Conservation (phyloP, 2,329 filamentous ascomycete species). For the Microdochium nivale region DNA sequence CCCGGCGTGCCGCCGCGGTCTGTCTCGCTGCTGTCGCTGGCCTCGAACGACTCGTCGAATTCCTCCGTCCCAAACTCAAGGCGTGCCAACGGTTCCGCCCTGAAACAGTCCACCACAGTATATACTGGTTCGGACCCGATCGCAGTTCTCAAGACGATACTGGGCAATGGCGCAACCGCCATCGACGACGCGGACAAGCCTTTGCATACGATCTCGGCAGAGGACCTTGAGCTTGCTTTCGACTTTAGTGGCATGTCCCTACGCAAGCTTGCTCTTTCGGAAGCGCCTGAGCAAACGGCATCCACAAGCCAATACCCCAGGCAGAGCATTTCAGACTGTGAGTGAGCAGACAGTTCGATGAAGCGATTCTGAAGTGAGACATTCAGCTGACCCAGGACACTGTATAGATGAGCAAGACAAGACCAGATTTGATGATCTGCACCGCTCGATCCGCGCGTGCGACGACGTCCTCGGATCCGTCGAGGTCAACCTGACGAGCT, state of each 20-base stretch:
- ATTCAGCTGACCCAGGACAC: slow-evolving; percentile 5
- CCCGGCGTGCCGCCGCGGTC: slow-evolving; percentile 56
- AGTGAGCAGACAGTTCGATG: slow-evolving; percentile 22
- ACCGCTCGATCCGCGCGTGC: slow-evolving; percentile 80
- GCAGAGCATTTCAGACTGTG: slow-evolving; percentile 67
- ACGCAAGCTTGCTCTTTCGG: slow-evolving; percentile 53
- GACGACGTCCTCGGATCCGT: slow-evolving; percentile 91
- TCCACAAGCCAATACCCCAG: slow-evolving; percentile 30
- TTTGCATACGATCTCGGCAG: slow-evolving; percentile 26
- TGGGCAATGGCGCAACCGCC: slow-evolving; percentile 17
- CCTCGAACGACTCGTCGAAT: slow-evolving; percentile 65
- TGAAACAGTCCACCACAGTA: slow-evolving; percentile 49
- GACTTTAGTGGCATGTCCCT: slow-evolving; percentile 75
- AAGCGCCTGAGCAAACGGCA: slow-evolving; percentile 12
- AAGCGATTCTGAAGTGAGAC: no score
- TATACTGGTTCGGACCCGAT: slow-evolving; percentile 59
- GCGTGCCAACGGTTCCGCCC: slow-evolving; percentile 56
- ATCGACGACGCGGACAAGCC: background rate
- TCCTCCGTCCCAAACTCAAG: slow-evolving; percentile 59
- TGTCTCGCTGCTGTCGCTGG: slow-evolving; percentile 71
- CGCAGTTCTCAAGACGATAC: slow-evolving; percentile 51
- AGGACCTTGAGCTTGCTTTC: slow-evolving; percentile 56
- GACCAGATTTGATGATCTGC: slow-evolving; percentile 80
- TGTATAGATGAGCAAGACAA: slow-evolving; percentile 66
- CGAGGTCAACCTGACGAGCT: slow-evolving; percentile 83